These are phyloP conservation scores for Protomyces arabidopsidicola DNA, from an alignment of 1,139 yeast genomes.

Conservation along the genomic window DNA sequence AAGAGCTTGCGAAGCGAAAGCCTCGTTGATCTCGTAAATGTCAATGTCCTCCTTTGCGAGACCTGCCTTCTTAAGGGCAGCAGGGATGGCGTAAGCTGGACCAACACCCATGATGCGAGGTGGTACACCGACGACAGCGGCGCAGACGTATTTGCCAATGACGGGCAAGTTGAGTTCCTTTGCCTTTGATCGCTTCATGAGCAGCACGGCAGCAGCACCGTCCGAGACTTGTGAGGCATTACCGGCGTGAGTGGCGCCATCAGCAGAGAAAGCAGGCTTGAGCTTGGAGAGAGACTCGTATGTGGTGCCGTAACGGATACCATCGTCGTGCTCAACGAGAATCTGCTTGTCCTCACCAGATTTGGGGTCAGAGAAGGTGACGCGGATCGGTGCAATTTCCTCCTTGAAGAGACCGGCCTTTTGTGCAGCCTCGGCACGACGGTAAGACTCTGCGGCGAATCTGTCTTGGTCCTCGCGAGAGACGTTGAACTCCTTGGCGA, in stretches of 20 bases:
- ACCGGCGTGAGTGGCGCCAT: constrained; percentile 81
- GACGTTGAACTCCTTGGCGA: constrained; percentile 39
- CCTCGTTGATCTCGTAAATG: constrained; percentile 86
- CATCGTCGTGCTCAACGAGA: constrained; percentile 75
- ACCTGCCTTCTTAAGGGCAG: constrained; percentile 62
- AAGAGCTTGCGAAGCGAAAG: constrained; percentile 94
- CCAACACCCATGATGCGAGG: constrained; percentile 98
- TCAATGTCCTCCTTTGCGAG: constrained; percentile 61
- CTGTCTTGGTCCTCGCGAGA: constrained; percentile 41
- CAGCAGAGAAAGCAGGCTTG: constrained; percentile 76
- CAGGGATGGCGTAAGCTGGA: constrained; percentile 90
- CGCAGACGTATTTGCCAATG: constrained; percentile 70
- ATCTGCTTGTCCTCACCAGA: constrained; percentile 45
- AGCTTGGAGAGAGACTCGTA: constrained; percentile 67
- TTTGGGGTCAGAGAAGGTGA: constrained; percentile 39
- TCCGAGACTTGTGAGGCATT: constrained; percentile 93
- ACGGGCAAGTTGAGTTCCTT: constrained; percentile 62
- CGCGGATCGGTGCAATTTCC: constrained; percentile 50
- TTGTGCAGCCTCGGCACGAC: constrained; percentile 42
- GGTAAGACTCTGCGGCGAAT: constrained; percentile 44
- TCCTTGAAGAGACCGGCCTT: constrained; percentile 42
- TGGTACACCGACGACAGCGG: constrained; percentile 82
- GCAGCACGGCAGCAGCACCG: constrained; percentile 87
- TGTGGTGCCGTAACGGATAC: constrained; percentile 84
- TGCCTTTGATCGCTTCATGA: constrained; percentile 86